Evolutionary conservation across 441 rosid genomes (phyloP).

Genomic region (Erysimum cheiri): DNA sequence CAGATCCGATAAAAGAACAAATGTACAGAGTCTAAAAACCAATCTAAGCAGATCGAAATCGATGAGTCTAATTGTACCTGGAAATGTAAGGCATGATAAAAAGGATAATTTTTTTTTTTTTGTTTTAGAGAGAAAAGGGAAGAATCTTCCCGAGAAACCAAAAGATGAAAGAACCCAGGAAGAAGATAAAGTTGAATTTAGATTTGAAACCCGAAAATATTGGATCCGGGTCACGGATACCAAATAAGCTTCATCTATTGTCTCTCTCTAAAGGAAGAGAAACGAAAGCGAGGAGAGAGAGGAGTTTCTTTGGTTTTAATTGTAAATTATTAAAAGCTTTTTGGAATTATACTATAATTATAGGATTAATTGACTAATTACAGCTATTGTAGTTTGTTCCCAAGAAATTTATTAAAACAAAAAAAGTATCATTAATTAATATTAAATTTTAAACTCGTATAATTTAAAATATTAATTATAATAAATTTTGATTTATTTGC

Average conservation of each 20-base stretch:
- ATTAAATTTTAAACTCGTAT: no score
- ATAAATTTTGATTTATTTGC: no score
- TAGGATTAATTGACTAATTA: no score
- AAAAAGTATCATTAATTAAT: no score
- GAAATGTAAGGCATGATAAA: constrained; percentile 35
- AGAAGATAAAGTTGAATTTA: background rate
- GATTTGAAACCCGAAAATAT: constrained; percentile 32
- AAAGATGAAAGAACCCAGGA: constrained; percentile 30
- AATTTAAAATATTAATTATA: no score
- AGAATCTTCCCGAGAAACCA: constrained; percentile 34
- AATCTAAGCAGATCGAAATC: background rate
- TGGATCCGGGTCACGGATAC: constrained; percentile 44
- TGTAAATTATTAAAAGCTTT: no score
- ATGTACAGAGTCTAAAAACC: background rate
- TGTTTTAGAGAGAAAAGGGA: constrained; percentile 24
- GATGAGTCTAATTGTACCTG: constrained; percentile 37
- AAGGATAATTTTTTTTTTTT: constrained; percentile 12
- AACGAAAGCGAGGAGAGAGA: no score
- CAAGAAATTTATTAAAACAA: no score
- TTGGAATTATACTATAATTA: no score
- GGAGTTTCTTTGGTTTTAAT: no score
- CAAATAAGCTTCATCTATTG: background rate
- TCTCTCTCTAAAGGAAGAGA: no score
- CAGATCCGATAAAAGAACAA: constrained; percentile 29
- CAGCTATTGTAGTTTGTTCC: no score